phyloP scores from a whole-genome alignment of 2,329 filamentous ascomycete genomes.

The Emydomyces testavorans region DNA sequence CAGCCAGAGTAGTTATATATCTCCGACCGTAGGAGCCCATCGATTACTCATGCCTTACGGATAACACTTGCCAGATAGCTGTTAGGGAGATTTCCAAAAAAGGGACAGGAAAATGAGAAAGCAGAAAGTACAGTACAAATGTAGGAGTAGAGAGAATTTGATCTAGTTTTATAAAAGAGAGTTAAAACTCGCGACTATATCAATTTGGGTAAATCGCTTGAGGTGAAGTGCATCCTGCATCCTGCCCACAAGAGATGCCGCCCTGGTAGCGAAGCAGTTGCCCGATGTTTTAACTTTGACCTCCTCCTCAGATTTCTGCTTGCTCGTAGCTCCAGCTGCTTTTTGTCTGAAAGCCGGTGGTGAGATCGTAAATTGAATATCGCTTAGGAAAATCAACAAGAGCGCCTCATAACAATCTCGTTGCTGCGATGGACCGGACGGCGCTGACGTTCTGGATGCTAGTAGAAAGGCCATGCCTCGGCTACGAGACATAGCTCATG shows the following conservation, averaged over 20 bases:
- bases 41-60: constrained; percentile 6
- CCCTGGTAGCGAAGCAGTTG: background rate
- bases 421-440: background rate
- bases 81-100: no score
- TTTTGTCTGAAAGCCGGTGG: background rate
- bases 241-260: background rate
- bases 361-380: background rate
- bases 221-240: background rate
- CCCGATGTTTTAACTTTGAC: background rate
- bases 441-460: background rate
- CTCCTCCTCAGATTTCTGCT: background rate
- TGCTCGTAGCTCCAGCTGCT: background rate
- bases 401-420: background rate
- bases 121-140: background rate
- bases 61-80: background rate
- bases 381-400: background rate
- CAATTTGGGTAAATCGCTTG: background rate
- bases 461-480: background rate
- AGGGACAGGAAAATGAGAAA: background rate
- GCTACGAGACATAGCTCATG: background rate
- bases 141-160: no score
- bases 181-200: constrained; percentile 1
- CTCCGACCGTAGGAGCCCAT: background rate
- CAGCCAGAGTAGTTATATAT: no score
- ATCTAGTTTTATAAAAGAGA: background rate